Base-by-base conservation (phyloP, 495 filamentous ascomycete species). In the Arthonia radiata region DNA sequence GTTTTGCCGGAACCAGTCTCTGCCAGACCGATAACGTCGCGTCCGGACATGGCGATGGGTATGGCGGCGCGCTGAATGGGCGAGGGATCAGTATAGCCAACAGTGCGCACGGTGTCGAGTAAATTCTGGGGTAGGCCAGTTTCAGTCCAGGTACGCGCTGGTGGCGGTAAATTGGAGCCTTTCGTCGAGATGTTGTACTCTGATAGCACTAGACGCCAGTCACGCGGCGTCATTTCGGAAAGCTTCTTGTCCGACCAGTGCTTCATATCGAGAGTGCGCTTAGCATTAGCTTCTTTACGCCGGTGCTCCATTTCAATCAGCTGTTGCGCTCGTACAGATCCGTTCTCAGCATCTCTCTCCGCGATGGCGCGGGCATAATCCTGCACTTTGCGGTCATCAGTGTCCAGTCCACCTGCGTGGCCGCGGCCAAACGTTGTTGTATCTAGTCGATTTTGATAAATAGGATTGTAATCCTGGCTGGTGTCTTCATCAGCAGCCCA, bases 191-290 rank as follows among this genome's bases (percentile, higher is more conserved):
- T 99, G 39, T 91, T 90, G 56, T 91, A 94, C 43, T 99, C 86
- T 51, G 94, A 89, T 54, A 94, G 94, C 61, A 99, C 92, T 37
- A 99, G 94, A 42, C 86, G 75, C 89, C 89, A 99, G 45, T 99
- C 86, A 40, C 86, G 60, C 54, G 94, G 82, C 36, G 80, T 77
- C 86, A 99, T 99, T 38, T 86, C 73, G 10, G 86, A 77, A 38
- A 99, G 48, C 32, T 59, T 70, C 65, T 99, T 99, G 50, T 94
- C 81, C 25, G 77, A 89, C 89, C 89, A 99, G 48, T 99, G 89
- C 52, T 86, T 86, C 37, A 79, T 74, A 5, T 78, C 45, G 36
- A 62, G 59, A 38, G 59, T 70, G 26, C 71, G 54, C 4, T 71
- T 66, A 25, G 72, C 58, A 7, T 42, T 52, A 31, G 80, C 78